Conservation (phyloP, 192 early-diverging fungal species). For the Umbelopsis vinacea region DNA sequence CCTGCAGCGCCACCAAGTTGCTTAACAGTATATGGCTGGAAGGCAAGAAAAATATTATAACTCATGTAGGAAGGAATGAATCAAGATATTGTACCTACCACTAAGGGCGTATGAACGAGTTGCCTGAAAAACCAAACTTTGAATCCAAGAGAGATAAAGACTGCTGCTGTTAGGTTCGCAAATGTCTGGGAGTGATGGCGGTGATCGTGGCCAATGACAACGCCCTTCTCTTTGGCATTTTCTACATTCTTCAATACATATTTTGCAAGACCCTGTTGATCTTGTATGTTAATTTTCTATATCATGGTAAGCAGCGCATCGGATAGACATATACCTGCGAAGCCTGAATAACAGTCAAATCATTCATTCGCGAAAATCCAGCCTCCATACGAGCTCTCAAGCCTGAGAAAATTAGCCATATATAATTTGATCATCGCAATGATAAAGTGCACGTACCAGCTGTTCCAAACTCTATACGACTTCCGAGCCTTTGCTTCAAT, state of each 20-base stretch:
- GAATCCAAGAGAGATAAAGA: slow-evolving; percentile 78
- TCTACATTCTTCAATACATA: slow-evolving; percentile 67
- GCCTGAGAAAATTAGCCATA: slow-evolving; percentile 44
- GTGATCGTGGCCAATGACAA: slow-evolving; percentile 95
- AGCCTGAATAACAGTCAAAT: slow-evolving; percentile 91
- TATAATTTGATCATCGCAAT: background rate
- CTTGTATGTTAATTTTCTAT: background rate
- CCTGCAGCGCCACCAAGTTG: slow-evolving; percentile 73
- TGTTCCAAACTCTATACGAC: slow-evolving; percentile 84
- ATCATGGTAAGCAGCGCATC: background rate
- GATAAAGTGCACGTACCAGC: slow-evolving; percentile 53
- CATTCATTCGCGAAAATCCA: slow-evolving; percentile 93
- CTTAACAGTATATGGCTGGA: slow-evolving; percentile 82
- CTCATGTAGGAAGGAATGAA: background rate
- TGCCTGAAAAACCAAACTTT: slow-evolving; percentile 77
- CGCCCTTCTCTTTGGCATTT: slow-evolving; percentile 66
- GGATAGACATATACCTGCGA: slow-evolving; percentile 63
- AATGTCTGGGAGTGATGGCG: slow-evolving; percentile 85
- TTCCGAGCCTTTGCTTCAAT: slow-evolving; percentile 57
- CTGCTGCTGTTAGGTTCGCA: slow-evolving; percentile 81
- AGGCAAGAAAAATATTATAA: slow-evolving; percentile 1
- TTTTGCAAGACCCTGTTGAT: slow-evolving; percentile 64
- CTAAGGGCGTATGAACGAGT: slow-evolving; percentile 86
- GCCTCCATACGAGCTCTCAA: slow-evolving; percentile 92
- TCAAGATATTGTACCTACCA: slow-evolving; percentile 38